Evolutionary conservation across 495 filamentous ascomycete genomes (phyloP), one percentile per base, ranked within the genome.

Genomic region (Filosporella fistucella): DNA sequence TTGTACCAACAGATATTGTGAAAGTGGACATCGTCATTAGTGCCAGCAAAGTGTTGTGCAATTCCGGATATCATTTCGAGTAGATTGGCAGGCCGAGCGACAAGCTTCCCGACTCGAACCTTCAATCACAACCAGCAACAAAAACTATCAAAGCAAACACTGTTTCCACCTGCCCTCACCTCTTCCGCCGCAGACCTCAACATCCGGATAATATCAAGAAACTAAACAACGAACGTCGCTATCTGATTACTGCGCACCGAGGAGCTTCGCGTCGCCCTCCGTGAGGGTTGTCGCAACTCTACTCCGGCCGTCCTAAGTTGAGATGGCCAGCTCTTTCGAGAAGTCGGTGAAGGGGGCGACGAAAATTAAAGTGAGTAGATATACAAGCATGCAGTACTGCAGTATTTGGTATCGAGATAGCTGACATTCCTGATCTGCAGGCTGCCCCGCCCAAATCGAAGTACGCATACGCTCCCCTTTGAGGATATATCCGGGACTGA

Each of bases 361-460:
- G 29, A 94, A 94, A 74, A 83, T 95, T 62, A 97, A 97, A 80
- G 89, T 88, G 40, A 61, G 78, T 66, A 17, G n/a, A 18, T 14
- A 21, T 6, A 3, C 8, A 21, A 21, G 16, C 17, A 20, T 16
- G 13, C 32, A 14, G n/a, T n/a, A n/a, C n/a, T n/a, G n/a, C n/a
- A n/a, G n/a, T n/a, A n/a, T n/a, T n/a, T n/a, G n/a, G n/a, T n/a
- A n/a, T n/a, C n/a, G n/a, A n/a, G n/a, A n/a, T 14, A 12, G 25
- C 25, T 43, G 17, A 24, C 21, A 29, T 28, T 29, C 12, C n/a
- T 5, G 14, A 17, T 32, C 25, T 17, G 13, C 61, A 95, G 86
- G 86, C 90, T 67, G 93, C 94, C 42, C 86, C 93, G 49, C 93
- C 93, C 18, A 99, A 99, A 72, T 91, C 94, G 39, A 99, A 99